These are phyloP conservation scores for Aspergillus phoenicis DNA, from an alignment of 2,329 filamentous ascomycete species.

Conservation along the genomic window DNA sequence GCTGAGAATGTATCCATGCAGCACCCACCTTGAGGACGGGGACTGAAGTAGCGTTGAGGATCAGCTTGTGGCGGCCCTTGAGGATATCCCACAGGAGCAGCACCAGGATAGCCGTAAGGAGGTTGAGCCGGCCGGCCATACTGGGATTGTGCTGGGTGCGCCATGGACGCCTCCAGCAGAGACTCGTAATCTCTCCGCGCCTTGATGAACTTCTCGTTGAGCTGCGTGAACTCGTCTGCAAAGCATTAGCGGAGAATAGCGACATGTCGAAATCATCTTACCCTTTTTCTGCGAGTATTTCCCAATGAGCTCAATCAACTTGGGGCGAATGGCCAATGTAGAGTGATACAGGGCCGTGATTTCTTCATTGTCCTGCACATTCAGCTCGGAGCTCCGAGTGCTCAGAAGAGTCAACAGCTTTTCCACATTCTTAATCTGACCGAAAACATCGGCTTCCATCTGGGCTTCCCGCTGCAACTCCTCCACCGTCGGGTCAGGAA, in stretches of 20 bases:
- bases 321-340: conserved; percentile 89
- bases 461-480: conserved; percentile 94
- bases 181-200: conserved; percentile 94
- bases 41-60: conserved; percentile 69
- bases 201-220: conserved; percentile 99
- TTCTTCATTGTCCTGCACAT: conserved; percentile 93
- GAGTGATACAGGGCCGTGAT: conserved; percentile 90
- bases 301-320: conserved; percentile 95
- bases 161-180: conserved; percentile 94
- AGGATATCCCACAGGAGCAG: conserved; percentile 37
- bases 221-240: conserved; percentile 92
- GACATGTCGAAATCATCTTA: conserved; percentile 41
- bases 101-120: conserved; percentile 38
- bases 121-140: conserved; percentile 64
- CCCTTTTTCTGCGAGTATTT: conserved; percentile 99
- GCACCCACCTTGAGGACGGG: conserved; percentile 46
- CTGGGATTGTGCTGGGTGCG: conserved; percentile 78
- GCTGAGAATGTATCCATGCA: neutral
- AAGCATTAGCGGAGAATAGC: conserved; percentile 17
- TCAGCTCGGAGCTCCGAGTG: conserved; percentile 75
- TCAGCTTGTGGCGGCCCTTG: conserved; percentile 56
- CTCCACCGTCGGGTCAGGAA: conserved; percentile 90
- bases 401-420: conserved; percentile 86
- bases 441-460: conserved; percentile 84
- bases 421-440: conserved; percentile 75